These are phyloP conservation scores for Puccinia horiana DNA, from an alignment of 1,284 basidiomycete genomes.

Conservation along the genomic window DNA sequence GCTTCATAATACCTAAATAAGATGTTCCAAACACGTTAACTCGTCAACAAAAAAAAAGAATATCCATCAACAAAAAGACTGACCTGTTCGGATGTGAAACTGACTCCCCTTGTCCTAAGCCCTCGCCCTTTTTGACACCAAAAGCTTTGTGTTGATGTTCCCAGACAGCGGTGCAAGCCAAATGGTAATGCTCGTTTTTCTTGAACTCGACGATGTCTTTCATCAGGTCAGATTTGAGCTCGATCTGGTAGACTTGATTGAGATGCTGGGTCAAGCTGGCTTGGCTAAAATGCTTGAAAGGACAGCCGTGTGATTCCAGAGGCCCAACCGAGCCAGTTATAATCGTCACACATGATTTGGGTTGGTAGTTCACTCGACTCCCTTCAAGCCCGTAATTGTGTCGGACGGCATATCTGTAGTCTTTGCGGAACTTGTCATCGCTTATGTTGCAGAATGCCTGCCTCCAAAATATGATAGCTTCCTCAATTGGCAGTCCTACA, in stretches of 20 bases:
- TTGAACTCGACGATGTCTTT: slow-evolving; percentile 83
- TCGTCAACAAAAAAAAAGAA: neutral
- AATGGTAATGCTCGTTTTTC: slow-evolving; percentile 82
- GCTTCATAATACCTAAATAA: slow-evolving; percentile 12
- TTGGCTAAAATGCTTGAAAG: slow-evolving; percentile 84
- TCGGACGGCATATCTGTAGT: slow-evolving; percentile 95
- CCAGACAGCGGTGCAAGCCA: slow-evolving; percentile 95
- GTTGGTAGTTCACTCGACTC: slow-evolving; percentile 87
- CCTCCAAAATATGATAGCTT: slow-evolving; percentile 91
- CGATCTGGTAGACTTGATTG: slow-evolving; percentile 70
- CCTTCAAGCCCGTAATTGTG: slow-evolving; percentile 95
- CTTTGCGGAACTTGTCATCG: slow-evolving; percentile 97
- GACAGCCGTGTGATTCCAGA: slow-evolving; percentile 84
- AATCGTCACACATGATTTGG: slow-evolving; percentile 81
- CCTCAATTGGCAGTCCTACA: slow-evolving; percentile 88
- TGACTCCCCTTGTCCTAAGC: slow-evolving; percentile 80
- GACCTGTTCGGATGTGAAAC: slow-evolving; percentile 93
- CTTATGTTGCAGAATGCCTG: slow-evolving; percentile 75
- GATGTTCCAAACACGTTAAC: neutral
- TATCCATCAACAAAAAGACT: slow-evolving; percentile 2
- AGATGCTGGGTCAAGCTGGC: slow-evolving; percentile 82
- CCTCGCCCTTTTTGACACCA: slow-evolving; percentile 84
- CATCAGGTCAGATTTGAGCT: slow-evolving; percentile 70
- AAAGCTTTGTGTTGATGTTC: slow-evolving; percentile 80
- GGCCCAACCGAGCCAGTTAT: slow-evolving; percentile 73